Conservation (phyloP, 768 basidiomycete genomes). For the Russula dissimulans region DNA sequence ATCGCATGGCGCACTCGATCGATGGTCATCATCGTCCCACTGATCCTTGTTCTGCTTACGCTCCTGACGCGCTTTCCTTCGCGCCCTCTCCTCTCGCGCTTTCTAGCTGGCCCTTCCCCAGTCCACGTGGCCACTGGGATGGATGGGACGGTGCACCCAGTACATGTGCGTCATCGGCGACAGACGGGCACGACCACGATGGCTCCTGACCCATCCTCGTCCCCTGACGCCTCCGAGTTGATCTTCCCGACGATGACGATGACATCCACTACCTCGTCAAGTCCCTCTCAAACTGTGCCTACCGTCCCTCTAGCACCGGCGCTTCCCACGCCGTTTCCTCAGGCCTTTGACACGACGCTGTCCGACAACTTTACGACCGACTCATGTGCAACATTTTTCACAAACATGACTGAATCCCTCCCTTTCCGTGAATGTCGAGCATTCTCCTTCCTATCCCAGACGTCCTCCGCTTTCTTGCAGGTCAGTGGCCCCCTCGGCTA, state of each 20-base stretch:
- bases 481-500: constrained; percentile 28
- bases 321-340: constrained; percentile 71
- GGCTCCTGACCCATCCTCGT: neutral
- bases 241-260: constrained; percentile 19
- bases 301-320: constrained; percentile 40
- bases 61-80: constrained; percentile 41
- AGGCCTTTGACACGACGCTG: constrained; percentile 58
- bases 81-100: constrained; percentile 40
- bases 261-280: constrained; percentile 23
- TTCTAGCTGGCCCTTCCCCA: constrained; percentile 26
- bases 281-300: constrained; percentile 26
- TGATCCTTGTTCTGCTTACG: constrained; percentile 46
- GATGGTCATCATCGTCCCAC: constrained; percentile 48
- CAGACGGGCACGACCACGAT: neutral
- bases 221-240: neutral
- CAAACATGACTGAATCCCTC: constrained; percentile 55
- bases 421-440: constrained; percentile 69
- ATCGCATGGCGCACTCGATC: constrained; percentile 38
- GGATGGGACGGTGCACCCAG: constrained; percentile 4
- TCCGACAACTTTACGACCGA: constrained; percentile 56
- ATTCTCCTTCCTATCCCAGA: constrained; percentile 55
- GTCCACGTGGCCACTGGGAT: neutral
- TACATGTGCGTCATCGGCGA: constrained; percentile 5
- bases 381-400: constrained; percentile 61
- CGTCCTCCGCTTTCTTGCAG: constrained; percentile 44